Percentiles rank a stretch among this genome's conserved stretches.
Conservation (phyloP, 352 stramenopile species). For the Pythium dissotocum region DNA sequence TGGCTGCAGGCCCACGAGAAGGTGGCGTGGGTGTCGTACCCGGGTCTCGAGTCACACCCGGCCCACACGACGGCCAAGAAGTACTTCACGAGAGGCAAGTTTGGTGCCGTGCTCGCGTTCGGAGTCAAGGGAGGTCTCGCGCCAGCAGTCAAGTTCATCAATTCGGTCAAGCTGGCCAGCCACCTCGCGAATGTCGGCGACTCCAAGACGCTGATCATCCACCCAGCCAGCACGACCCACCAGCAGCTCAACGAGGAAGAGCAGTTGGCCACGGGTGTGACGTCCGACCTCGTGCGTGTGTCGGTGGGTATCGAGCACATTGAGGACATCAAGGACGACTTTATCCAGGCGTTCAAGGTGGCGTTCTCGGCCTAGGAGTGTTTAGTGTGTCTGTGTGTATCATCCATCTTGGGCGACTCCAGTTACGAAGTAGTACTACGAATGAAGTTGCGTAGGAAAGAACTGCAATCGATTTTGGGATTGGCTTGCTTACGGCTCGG, state of each 20-base stretch:
- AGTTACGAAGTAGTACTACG: too few species aligned
- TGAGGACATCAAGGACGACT: slow-evolving; percentile 18
- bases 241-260: slow-evolving; percentile 13
- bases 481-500: too few species aligned
- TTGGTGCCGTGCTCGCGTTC: slow-evolving; percentile 7
- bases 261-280: slow-evolving; percentile 10
- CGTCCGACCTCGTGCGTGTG: slow-evolving; percentile 6
- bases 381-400: too few species aligned
- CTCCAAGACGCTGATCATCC: slow-evolving; percentile 12
- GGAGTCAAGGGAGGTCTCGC: slow-evolving; percentile 13
- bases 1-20: slow-evolving; percentile 4
- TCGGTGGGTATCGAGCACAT: slow-evolving; percentile 13
- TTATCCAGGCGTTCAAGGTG: slow-evolving; percentile 4
- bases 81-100: slow-evolving; percentile 15
- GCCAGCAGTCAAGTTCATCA: slow-evolving; percentile 14
- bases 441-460: too few species aligned
- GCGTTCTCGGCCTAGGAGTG: not conserved
- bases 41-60: slow-evolving; percentile 10
- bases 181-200: slow-evolving; percentile 14
- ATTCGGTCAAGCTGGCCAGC: slow-evolving; percentile 11
- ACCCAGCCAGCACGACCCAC: slow-evolving; percentile 15
- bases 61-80: slow-evolving; percentile 10
- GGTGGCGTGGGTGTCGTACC: slow-evolving; percentile 13
- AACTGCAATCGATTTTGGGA: too few species aligned
- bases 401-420: too few species aligned